Base-by-base conservation (phyloP, 257 asterid species). In the Lycium ferocissimum region DNA sequence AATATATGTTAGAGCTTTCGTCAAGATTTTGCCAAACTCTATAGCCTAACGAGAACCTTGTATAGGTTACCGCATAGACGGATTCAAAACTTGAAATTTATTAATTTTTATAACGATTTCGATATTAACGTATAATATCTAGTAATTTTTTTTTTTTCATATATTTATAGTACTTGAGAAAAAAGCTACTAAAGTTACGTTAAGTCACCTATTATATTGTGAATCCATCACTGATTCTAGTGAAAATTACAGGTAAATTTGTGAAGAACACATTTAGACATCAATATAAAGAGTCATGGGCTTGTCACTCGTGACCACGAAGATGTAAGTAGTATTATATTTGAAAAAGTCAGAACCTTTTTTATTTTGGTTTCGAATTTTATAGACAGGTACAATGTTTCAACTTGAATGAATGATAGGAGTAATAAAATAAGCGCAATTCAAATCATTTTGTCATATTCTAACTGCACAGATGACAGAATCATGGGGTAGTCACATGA, bases 401-500 rank as follows among this genome's bases (percentile, higher is more conserved):
- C 65, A 43, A 76, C 63, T 51, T 3, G 63, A 76, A 26, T 76
- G 47, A 22, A 51, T 43, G 12, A 45, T 22, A 26, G 8, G 78
- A 38, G 33, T 38, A 37, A 12, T 11, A 67, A 38, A 40, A 20
- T 9, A 35, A 83, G 53, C 5, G 47, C n/a, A 0, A 26, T 76
- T 51, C 15, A 76, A 76, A 51, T 76, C 0, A 76, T 53, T 51
- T 76, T 51, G 15, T 14, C 20, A 51, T 51, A 76, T 53, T 7
- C 18, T 26, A 51, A 26, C 40, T 51, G 13, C 4, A 72, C 20
- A 51, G 33, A 26, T 26, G 33, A 26, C 33, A 26, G 20, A 51
- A 76, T 51, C 2, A 51, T 26, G 22, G 12, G 47, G 63, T 15
- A 40, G 51, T 85, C 66, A 85, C 88, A 40, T 61, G 85, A 73